Percentiles rank a stretch among this genome's conserved stretches.
phyloP scores from a whole-genome alignment of 1,139 yeast species.

The Fermentozyma sake region DNA sequence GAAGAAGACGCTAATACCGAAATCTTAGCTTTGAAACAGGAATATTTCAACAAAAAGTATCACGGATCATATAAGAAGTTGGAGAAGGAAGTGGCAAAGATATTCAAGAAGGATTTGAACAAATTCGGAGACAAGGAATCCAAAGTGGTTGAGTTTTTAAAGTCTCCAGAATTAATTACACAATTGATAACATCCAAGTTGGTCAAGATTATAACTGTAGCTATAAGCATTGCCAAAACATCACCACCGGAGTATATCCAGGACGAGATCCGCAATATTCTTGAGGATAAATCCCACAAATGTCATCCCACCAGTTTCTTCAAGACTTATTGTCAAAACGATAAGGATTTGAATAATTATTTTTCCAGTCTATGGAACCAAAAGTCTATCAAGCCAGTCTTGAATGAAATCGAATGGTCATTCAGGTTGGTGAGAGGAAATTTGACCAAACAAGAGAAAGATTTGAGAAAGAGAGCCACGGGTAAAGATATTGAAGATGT shows the following conservation, averaged over 20 bases:
- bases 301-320: constrained; percentile 49
- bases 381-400: constrained; percentile 42
- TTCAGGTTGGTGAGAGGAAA: constrained; percentile 60
- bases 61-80: constrained; percentile 45
- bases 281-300: constrained; percentile 24
- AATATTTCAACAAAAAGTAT: constrained; percentile 47
- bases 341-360: constrained; percentile 37
- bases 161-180: constrained; percentile 14
- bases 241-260: constrained; percentile 33
- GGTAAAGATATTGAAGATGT: constrained; percentile 16
- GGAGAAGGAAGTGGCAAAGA: constrained; percentile 28
- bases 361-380: constrained; percentile 60
- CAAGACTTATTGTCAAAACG: constrained; percentile 39
- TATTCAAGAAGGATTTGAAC: constrained; percentile 20
- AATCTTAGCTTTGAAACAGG: constrained; percentile 42
- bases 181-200: constrained; percentile 31
- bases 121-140: constrained; percentile 20
- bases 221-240: constrained; percentile 21
- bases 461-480: constrained; percentile 21
- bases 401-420: constrained; percentile 51
- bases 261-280: constrained; percentile 16
- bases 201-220: constrained; percentile 21
- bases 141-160: constrained; percentile 18
- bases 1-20: constrained; percentile 40
- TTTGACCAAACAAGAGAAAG: constrained; percentile 43